Conservation (phyloP, 2,329 filamentous ascomycete species). For the Anisogramma anomala region DNA sequence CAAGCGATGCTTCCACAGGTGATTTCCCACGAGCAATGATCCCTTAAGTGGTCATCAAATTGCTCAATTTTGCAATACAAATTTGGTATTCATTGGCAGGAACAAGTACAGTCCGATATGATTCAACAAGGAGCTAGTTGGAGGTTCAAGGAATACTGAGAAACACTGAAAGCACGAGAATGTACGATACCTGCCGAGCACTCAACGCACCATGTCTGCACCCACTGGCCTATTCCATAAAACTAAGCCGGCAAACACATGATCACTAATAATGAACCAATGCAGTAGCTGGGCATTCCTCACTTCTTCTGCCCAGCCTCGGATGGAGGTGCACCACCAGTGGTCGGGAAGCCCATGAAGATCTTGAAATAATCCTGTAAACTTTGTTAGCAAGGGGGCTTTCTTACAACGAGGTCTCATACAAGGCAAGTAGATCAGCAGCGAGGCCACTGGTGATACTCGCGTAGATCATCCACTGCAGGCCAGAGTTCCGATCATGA, state of each 20-base stretch:
- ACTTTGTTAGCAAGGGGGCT: conserved; percentile 14
- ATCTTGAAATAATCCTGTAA: conserved; percentile 76
- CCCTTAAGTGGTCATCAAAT: conserved; percentile 8
- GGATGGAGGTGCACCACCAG: conserved; percentile 51
- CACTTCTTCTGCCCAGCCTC: conserved; percentile 34
- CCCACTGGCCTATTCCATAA: background rate
- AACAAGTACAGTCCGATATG: too few species aligned
- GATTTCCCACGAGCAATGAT: background rate
- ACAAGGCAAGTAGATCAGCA: background rate
- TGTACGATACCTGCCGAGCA: too few species aligned
- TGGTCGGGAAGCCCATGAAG: conserved; percentile 77
- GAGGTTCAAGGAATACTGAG: too few species aligned
- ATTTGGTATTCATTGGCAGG: too few species aligned
- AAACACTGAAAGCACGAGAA: too few species aligned
- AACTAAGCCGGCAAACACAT: background rate
- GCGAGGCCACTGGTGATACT: conserved; percentile 26
- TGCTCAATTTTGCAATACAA: background rate
- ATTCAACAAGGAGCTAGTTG: too few species aligned
- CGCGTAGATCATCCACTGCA: conserved; percentile 91
- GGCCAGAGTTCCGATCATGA: conserved; percentile 78
- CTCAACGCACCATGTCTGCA: too few species aligned
- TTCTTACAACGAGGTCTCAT: background rate
- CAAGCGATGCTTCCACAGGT: too few species aligned
- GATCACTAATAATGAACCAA: background rate
- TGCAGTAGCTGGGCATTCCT: too few species aligned